Conservation (phyloP, 2,329 filamentous ascomycete species). For the Clathrospora elynae region DNA sequence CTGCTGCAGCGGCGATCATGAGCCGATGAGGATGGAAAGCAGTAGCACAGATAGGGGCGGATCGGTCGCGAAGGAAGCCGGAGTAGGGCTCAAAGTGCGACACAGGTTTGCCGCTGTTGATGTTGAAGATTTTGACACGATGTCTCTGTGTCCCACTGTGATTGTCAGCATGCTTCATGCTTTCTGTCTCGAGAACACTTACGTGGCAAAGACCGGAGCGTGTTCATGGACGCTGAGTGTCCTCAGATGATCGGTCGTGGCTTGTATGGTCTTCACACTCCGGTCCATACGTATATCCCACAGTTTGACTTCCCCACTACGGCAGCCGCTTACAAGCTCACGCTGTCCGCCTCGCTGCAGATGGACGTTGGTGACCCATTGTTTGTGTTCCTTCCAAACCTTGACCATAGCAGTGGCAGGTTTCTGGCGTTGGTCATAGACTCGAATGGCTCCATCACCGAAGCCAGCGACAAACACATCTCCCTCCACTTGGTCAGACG, state of each 20-base stretch:
- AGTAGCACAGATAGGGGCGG: conserved; percentile 82
- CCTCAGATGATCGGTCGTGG: conserved; percentile 77
- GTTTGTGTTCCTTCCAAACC: conserved; percentile 94
- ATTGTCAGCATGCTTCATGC: conserved; percentile 15
- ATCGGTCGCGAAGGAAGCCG: conserved; percentile 81
- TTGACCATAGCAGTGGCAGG: conserved; percentile 91
- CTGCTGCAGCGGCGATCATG: conserved; percentile 83
- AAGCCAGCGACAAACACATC: conserved; percentile 96
- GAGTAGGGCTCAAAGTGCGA: conserved; percentile 89
- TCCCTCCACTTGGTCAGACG: conserved; percentile 96
- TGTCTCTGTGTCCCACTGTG: conserved; percentile 83
- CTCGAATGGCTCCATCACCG: conserved; percentile 89
- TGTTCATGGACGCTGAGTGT: conserved; percentile 95
- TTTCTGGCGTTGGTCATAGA: conserved; percentile 86
- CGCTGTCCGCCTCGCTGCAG: conserved; percentile 94
- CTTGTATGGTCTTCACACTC: conserved; percentile 73
- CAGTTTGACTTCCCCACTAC: conserved; percentile 89
- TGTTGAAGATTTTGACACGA: conserved; percentile 89
- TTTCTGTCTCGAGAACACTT: conserved; percentile 65
- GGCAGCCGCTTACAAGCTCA: conserved; percentile 86
- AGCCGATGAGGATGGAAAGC: conserved; percentile 95
- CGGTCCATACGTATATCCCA: conserved; percentile 94
- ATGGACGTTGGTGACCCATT: conserved; percentile 95
- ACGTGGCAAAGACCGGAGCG: conserved; percentile 81
- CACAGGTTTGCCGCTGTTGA: conserved; percentile 73